Percentiles rank a stretch among this genome's conserved stretches.
Conservation (phyloP, 441 rosid genomes). For the Kokia cookei region DNA sequence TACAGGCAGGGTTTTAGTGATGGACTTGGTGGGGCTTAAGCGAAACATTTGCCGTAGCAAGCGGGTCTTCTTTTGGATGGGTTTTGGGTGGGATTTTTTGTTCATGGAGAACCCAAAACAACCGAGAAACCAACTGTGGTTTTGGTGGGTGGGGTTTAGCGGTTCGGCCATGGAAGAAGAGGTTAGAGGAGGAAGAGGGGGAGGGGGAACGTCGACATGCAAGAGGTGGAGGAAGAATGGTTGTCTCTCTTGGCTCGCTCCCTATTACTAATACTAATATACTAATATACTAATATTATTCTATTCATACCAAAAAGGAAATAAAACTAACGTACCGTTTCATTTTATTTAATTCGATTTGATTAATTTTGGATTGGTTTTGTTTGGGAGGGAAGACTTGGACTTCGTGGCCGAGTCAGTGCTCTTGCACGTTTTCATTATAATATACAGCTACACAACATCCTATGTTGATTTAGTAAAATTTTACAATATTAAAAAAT, state of each 20-base stretch:
- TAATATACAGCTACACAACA: too few relatives aligned
- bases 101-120: slow-evolving; percentile 37
- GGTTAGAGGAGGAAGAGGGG: neutral
- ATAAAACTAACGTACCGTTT: neutral
- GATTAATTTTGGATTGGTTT: neutral
- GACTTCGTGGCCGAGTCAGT: neutral
- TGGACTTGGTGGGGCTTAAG: slow-evolving; percentile 7
- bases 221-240: slow-evolving; percentile 16
- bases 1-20: slow-evolving; percentile 32
- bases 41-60: slow-evolving; percentile 21
- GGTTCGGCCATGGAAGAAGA: slow-evolving; percentile 25
- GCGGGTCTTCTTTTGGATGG: neutral
- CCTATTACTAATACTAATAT: neutral
- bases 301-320: neutral
- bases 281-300: neutral
- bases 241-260: neutral
- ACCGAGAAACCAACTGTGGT: slow-evolving; percentile 13
- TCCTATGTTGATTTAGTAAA: too few relatives aligned
- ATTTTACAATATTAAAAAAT: too few relatives aligned
- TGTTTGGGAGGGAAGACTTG: neutral
- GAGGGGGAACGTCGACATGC: slow-evolving; percentile 15
- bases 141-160: slow-evolving; percentile 2
- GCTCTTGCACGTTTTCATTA: neutral
- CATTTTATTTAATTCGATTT: neutral
- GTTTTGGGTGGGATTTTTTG: neutral